Conservation (phyloP, 2,329 filamentous ascomycete genomes). For the Aplosporella prunicola region DNA sequence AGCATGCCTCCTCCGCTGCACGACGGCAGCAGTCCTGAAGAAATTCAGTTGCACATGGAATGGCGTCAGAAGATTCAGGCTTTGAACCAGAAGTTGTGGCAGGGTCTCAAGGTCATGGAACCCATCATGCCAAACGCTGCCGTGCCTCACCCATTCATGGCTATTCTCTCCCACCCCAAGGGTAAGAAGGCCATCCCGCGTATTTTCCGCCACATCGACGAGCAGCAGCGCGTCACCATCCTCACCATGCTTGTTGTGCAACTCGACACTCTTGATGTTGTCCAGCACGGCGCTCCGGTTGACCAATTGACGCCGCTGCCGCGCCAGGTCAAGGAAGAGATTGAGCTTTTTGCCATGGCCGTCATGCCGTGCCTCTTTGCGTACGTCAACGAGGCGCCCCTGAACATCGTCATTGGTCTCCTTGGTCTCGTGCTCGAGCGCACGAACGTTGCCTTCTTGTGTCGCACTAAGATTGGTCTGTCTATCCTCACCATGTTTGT, state of each 20-base stretch:
- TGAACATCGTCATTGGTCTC: constrained; percentile 85
- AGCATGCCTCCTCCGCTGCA: constrained; percentile 61
- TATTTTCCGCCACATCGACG: constrained; percentile 85
- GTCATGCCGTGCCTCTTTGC: constrained; percentile 86
- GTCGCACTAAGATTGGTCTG: constrained; percentile 77
- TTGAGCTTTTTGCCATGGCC: constrained; percentile 79
- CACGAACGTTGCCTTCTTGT: constrained; percentile 74
- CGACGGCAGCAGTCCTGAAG: constrained; percentile 55
- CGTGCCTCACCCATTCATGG: constrained; percentile 80
- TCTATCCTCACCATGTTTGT: constrained; percentile 89
- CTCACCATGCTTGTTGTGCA: constrained; percentile 94
- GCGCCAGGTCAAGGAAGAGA: constrained; percentile 68
- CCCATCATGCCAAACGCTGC: constrained; percentile 58
- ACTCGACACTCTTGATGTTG: constrained; percentile 83
- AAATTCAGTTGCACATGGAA: constrained; percentile 64
- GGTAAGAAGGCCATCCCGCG: constrained; percentile 93
- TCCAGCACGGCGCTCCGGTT: constrained; percentile 58
- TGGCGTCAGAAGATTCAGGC: constrained; percentile 63
- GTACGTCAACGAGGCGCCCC: constrained; percentile 81
- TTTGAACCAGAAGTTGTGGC: constrained; percentile 78
- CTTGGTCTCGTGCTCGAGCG: constrained; percentile 74
- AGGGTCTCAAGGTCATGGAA: constrained; percentile 82
- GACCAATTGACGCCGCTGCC: constrained; percentile 66
- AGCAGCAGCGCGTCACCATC: constrained; percentile 88
- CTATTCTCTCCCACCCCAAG: constrained; percentile 87